Conservation (phyloP, 2,329 filamentous ascomycete genomes). For the Cladosporium sphaerospermum region DNA sequence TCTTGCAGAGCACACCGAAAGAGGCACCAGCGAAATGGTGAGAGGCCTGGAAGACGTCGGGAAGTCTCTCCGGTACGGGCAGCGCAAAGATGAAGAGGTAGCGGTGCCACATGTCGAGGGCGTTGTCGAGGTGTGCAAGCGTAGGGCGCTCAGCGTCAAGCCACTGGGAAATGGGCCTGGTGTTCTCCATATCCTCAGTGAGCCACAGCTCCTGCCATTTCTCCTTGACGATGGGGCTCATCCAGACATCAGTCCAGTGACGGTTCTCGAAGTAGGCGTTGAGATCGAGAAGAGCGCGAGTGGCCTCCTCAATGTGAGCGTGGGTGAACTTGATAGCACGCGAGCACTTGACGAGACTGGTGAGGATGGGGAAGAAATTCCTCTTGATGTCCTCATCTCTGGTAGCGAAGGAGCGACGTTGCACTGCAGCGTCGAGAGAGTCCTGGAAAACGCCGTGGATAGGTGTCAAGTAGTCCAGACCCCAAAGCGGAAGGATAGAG, state of each 20-base stretch:
- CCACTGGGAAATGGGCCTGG: constrained; percentile 38
- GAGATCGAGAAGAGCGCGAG: constrained; percentile 35
- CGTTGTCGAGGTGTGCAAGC: constrained; percentile 41
- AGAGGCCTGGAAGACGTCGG: constrained; percentile 57
- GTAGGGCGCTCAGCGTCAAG: constrained; percentile 42
- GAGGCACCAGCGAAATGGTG: constrained; percentile 57
- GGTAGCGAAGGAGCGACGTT: constrained; percentile 30
- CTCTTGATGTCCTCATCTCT: constrained; percentile 31
- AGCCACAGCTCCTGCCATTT: constrained; percentile 43
- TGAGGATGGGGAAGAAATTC: constrained; percentile 37
- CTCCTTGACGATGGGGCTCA: constrained; percentile 41
- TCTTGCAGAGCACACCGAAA: constrained; percentile 57
- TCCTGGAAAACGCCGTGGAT: constrained; percentile 38
- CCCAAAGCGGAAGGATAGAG: constrained; percentile 38
- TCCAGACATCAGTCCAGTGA: constrained; percentile 44
- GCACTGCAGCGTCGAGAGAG: constrained; percentile 34
- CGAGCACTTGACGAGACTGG: constrained; percentile 35
- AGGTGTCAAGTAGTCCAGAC: constrained; percentile 37
- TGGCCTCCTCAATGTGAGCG: constrained; percentile 36
- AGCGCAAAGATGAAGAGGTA: constrained; percentile 52
- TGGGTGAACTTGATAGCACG: constrained; percentile 33
- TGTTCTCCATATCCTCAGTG: constrained; percentile 38
- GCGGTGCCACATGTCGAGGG: constrained; percentile 42
- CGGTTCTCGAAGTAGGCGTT: constrained; percentile 42
- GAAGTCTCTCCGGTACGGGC: constrained; percentile 50